Conservation (phyloP, 2,329 filamentous ascomycete species). For the Dothiorella sarmentorum region DNA sequence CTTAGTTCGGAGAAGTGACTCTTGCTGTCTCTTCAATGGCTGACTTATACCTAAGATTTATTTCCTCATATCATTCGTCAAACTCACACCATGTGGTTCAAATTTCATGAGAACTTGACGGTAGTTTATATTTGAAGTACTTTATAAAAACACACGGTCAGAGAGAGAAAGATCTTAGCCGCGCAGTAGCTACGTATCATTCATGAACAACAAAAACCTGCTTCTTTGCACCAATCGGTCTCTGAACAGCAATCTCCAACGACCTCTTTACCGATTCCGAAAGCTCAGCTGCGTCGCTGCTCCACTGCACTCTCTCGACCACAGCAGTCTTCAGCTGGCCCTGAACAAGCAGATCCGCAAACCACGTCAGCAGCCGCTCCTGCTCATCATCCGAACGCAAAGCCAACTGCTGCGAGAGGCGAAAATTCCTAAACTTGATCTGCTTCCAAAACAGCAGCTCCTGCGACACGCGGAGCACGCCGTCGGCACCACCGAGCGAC, state of each 20-base stretch:
- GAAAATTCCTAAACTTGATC: background rate
- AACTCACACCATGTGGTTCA: too few relatives aligned
- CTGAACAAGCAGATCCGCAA: background rate
- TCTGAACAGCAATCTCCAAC: background rate
- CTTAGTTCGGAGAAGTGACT: too few relatives aligned
- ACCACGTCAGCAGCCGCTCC: background rate
- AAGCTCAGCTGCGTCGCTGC: background rate
- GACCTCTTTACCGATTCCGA: background rate
- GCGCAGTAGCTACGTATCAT: too few relatives aligned
- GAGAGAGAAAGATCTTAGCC: too few relatives aligned
- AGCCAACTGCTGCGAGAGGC: background rate
- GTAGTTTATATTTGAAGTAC: too few relatives aligned
- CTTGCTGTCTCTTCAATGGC: too few relatives aligned
- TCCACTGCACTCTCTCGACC: background rate
- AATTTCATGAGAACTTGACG: too few relatives aligned
- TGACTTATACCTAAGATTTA: too few relatives aligned
- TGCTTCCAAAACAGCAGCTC: slow-evolving; percentile 14
- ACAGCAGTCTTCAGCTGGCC: background rate
- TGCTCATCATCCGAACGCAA: background rate
- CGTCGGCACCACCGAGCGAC: background rate
- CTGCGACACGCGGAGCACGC: slow-evolving; percentile 23
- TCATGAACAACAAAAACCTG: background rate
- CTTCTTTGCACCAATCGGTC: background rate
- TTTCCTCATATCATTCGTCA: too few relatives aligned
- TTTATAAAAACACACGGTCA: too few relatives aligned